Percentiles rank a stretch among this genome's conserved stretches.
These are phyloP conservation scores for Penicillium sp. DNA, from an alignment of 2,329 filamentous ascomycete genomes.

Conservation along the genomic window DNA sequence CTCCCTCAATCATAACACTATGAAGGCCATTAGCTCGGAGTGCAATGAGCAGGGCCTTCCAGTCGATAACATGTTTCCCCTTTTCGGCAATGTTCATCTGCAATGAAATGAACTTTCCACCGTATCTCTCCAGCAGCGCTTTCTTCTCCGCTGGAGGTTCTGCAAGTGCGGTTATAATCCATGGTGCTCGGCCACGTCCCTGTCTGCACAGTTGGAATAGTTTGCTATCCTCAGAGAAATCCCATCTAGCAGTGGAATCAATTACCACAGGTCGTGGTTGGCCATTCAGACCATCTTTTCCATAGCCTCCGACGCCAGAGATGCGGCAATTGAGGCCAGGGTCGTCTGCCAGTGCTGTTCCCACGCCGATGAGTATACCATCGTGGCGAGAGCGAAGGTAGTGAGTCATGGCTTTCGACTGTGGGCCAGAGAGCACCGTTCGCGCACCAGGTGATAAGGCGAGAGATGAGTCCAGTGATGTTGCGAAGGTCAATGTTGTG, in stretches of 20 bases:
- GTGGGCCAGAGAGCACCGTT: slow-evolving; percentile 75
- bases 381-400: slow-evolving; percentile 81
- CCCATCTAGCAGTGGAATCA: slow-evolving; percentile 73
- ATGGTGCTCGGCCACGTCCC: slow-evolving; percentile 69
- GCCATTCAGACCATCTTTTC: slow-evolving; percentile 44
- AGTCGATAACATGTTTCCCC: slow-evolving; percentile 43
- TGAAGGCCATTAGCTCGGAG: slow-evolving; percentile 59
- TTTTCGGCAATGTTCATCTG: slow-evolving; percentile 13
- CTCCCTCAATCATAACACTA: slow-evolving; percentile 91
- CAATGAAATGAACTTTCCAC: slow-evolving; percentile 33
- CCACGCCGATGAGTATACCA: slow-evolving; percentile 81
- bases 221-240: slow-evolving; percentile 58
- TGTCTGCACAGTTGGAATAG: slow-evolving; percentile 63
- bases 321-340: slow-evolving; percentile 85
- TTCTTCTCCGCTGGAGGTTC: slow-evolving; percentile 14
- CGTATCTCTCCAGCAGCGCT: slow-evolving; percentile 27
- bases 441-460: slow-evolving; percentile 71
- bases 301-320: slow-evolving; percentile 55
- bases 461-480: slow-evolving; percentile 77
- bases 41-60: slow-evolving; percentile 60
- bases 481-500: slow-evolving; percentile 83
- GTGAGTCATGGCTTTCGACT: slow-evolving; percentile 92
- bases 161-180: slow-evolving; percentile 54
- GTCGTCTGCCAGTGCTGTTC: slow-evolving; percentile 80
- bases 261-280: slow-evolving; percentile 81